Conservation (phyloP, 2,329 filamentous ascomycete species). For the Alternaria postmessia region DNA sequence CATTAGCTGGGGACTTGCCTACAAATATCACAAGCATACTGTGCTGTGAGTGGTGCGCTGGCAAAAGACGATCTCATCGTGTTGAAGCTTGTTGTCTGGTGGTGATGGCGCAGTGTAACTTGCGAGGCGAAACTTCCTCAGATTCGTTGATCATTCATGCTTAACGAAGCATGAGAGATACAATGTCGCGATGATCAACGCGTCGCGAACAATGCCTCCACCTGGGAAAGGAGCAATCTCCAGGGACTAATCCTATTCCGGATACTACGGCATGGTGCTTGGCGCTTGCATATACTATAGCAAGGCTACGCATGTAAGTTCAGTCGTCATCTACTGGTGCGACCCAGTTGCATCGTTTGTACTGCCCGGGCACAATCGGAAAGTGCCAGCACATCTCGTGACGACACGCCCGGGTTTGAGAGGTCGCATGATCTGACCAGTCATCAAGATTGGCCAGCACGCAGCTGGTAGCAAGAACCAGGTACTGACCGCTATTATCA, state of each 20-base stretch:
- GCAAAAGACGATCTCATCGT: background rate
- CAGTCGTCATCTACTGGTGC: background rate
- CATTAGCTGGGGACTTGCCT: background rate
- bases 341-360: background rate
- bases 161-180: background rate
- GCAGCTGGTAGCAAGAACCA: background rate
- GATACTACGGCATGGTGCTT: background rate
- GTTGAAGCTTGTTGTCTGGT: background rate
- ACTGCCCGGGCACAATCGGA: constrained; percentile 16
- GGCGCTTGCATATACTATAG: background rate
- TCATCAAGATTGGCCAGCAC: constrained; percentile 15
- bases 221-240: background rate
- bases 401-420: constrained; percentile 16
- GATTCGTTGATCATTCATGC: background rate
- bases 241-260: background rate
- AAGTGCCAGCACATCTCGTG: constrained; percentile 36
- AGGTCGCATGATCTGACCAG: constrained; percentile 26
- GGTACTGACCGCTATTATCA: background rate
- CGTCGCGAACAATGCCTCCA: background rate
- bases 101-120: background rate
- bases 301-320: background rate
- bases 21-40: background rate
- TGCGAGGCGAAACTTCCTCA: background rate
- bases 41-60: background rate
- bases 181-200: background rate